Evolutionary conservation across 2,329 filamentous ascomycete species (phyloP), one percentile per base, ranked within the genome.

Genomic region (Penicillium corylophilum): DNA sequence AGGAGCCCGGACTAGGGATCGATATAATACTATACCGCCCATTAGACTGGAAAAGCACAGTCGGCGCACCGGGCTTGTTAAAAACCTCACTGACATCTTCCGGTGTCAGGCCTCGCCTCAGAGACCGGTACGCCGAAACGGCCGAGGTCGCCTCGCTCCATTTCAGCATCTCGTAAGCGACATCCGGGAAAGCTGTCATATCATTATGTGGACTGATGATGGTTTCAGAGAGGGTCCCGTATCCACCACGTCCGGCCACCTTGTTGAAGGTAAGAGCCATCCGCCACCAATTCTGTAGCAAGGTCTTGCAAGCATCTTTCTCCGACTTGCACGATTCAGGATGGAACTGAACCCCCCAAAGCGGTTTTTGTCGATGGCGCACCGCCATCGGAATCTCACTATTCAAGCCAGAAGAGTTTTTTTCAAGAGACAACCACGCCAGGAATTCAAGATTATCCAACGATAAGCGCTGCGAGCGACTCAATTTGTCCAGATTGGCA

Each of bases 281-380:
- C 4, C 70, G 66, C 79, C 91, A 94, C 90, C 91, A 96, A 63
- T 89, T 90, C 45, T 71, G 71, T 31, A 95, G 77, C 23, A 95
- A 77, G 13, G 75, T 73, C 18, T 79, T 81, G 54, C 74, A 76
- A 1, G 88, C 86, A 53, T 81, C 47, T 12, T 55, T 80, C 3
- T 77, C 73, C 35, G 89, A 88, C 4, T 91, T 95, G 68, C 90
- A 95, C 0, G 90, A 95, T 70, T 96, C 91, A 0, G 91, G 91
- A 65, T 96, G 91, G 63, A 94, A 96, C 66, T 96, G 92, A 16
- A 96, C 79, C 0, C 88, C 92, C 86, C 88, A 95, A 57, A 93
- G 88, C 0, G 92, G 91, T 58, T 84, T 86, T 1, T 57, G 65
- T 16, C 68, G 72, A 68, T 95, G 90, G 56, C 79, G 82, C 15